Base-by-base conservation (phyloP, 2,329 filamentous ascomycete species). In the Rhinocladiella similis region DNA sequence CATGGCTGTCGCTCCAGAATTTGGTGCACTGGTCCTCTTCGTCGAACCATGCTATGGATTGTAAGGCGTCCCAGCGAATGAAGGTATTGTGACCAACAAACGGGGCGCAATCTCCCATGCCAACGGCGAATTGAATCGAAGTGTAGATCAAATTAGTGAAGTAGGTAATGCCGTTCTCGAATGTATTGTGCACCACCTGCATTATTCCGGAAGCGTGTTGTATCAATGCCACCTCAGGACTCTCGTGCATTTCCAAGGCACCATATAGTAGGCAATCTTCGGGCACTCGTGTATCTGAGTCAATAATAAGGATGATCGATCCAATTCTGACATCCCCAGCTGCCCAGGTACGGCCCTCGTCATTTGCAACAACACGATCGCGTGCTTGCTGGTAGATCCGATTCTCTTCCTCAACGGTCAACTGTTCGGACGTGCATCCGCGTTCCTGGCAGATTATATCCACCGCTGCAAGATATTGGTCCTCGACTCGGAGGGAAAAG, bases 241-340 rank as follows among this genome's bases (percentile, higher is more conserved):
- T 86, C 60, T 83, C 77, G 61, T 85, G 82, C 86, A 90, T 88
- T 69, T 90, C 87, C 14, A 80, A 81, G n/a, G 83, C 86, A 14
- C 82, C 85, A 61, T 88, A 83, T 7, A 90, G 74, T 3, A 90
- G 75, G 60, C 85, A 89, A 63, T 89, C 86, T 0, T 76, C 70
- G 0, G 87, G 87, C 5, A 88, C 83, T 68, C 85, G 80, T 10
- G 86, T 89, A 64, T 89, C 86, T 1, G 82, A 87, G 68, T 89
- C 86, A 56, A 88, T 81, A 49, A 89, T 77, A 14, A 89, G 74
- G 51, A 89, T 86, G 64, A 84, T 91, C 72, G 94, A 90, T 55
- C 90, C 90, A 19, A 95, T 79, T 52, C 90, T 89, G 65, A 95
- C 88, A 72, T 94, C 91, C 60, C 90, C 91, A 68, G 91, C 89